Percentiles rank a stretch among this genome's conserved stretches.
Evolutionary conservation across 805 yeast species (phyloP).

Genomic region (Kodamaea restingae): DNA sequence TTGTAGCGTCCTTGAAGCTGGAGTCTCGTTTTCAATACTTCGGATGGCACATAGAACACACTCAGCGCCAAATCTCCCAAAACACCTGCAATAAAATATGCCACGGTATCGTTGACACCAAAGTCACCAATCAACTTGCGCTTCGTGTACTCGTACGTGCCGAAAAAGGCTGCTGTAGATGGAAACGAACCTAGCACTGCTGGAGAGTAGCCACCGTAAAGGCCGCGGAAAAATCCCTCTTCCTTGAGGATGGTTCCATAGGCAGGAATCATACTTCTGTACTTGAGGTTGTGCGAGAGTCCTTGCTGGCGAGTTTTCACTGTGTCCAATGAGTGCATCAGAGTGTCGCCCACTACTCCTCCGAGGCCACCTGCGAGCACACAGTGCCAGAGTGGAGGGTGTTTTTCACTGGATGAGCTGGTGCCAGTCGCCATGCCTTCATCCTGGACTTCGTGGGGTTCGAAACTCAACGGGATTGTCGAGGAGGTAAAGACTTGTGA

Average conservation of each 20-base stretch:
- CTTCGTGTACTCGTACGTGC: slow-evolving; percentile 82
- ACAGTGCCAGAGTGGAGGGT: slow-evolving; percentile 48
- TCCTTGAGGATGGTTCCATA: slow-evolving; percentile 69
- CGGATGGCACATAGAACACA: slow-evolving; percentile 89
- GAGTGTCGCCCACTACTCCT: slow-evolving; percentile 86
- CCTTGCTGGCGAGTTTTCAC: slow-evolving; percentile 98
- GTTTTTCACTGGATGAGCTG: slow-evolving; percentile 3
- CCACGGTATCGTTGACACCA: slow-evolving; percentile 67
- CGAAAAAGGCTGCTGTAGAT: slow-evolving; percentile 89
- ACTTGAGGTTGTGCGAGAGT: slow-evolving; percentile 64
- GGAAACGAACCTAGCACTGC: slow-evolving; percentile 93
- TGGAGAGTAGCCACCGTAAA: slow-evolving; percentile 90
- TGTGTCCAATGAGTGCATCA: slow-evolving; percentile 95
- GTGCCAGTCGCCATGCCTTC: not conserved
- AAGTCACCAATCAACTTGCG: slow-evolving; percentile 61
- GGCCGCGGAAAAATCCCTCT: slow-evolving; percentile 81
- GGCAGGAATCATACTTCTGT: slow-evolving; percentile 72
- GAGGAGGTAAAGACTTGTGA: slow-evolving; percentile 27
- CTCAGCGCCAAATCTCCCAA: slow-evolving; percentile 92
- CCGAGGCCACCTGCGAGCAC: slow-evolving; percentile 93
- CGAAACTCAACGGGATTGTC: slow-evolving; percentile 33
- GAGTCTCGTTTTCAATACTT: slow-evolving; percentile 86
- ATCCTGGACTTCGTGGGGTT: slow-evolving; percentile 15
- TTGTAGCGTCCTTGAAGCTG: slow-evolving; percentile 89
- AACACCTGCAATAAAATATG: slow-evolving; percentile 83